Conservation (phyloP, 169 alveolate species). For the Plasmodium gonderi region DNA sequence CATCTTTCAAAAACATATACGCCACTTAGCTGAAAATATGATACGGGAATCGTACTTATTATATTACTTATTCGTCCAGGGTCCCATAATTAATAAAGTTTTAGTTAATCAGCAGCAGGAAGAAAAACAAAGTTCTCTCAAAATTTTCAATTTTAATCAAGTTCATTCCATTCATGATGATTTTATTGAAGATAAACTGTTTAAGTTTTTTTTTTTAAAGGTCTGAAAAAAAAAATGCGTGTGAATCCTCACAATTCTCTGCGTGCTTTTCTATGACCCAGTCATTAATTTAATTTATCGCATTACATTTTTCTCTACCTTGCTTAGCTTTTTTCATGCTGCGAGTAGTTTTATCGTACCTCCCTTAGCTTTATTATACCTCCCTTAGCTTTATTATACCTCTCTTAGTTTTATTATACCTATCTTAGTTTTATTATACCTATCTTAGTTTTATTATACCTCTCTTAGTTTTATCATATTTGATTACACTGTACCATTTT, state of each 20-base stretch:
- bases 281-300: too few relatives aligned
- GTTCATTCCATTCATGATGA: conserved; percentile 22
- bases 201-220: conserved; percentile 43
- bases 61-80: conserved; percentile 62
- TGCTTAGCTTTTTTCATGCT: too few relatives aligned
- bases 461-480: too few relatives aligned
- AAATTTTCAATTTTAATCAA: conserved; percentile 61
- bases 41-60: conserved; percentile 43
- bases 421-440: too few relatives aligned
- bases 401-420: too few relatives aligned
- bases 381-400: too few relatives aligned
- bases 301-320: too few relatives aligned
- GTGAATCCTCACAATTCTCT: neutral
- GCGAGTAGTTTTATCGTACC: too few relatives aligned
- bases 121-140: neutral
- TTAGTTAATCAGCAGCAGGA: conserved; percentile 13
- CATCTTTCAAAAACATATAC: conserved; percentile 69
- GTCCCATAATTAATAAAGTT: conserved; percentile 37
- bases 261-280: neutral
- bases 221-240: neutral
- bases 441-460: too few relatives aligned
- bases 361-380: too few relatives aligned
- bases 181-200: conserved; percentile 56
- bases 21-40: conserved; percentile 12
- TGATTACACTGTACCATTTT: neutral